These are phyloP conservation scores for Glycine tomentella DNA, from an alignment of 306 rosid species.

Conservation along the genomic window DNA sequence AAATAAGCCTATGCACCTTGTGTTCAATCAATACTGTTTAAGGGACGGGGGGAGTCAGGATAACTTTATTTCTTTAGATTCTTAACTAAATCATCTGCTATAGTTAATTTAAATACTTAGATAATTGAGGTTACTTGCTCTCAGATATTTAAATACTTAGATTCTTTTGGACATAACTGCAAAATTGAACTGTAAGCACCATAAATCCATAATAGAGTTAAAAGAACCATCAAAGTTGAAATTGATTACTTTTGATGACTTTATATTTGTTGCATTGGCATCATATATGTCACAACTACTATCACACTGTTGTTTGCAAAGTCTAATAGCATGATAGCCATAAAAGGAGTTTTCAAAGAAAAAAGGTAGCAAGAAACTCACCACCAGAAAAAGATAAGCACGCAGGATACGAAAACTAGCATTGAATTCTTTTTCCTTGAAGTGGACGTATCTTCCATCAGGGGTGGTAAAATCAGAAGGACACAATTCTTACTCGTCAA, in stretches of 20 bases:
- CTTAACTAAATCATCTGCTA: constrained; percentile 22
- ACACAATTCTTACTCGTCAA: constrained; percentile 95
- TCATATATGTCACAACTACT: constrained; percentile 12
- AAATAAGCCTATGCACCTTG: background rate
- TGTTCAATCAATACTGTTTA: constrained; percentile 22
- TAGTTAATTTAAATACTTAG: background rate
- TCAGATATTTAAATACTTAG: too few relatives aligned
- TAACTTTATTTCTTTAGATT: constrained; percentile 4
- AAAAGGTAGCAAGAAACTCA: constrained; percentile 54
- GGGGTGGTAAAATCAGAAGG: constrained; percentile 74
- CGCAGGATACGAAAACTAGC: constrained; percentile 68
- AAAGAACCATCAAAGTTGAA: constrained; percentile 15
- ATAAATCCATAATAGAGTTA: constrained; percentile 10
- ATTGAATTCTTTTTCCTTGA: constrained; percentile 73
- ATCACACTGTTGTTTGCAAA: constrained; percentile 8
- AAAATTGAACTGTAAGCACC: background rate
- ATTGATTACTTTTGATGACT: constrained; percentile 8
- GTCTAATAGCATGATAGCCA: constrained; percentile 33
- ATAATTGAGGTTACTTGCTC: too few relatives aligned
- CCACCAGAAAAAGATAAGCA: constrained; percentile 67
- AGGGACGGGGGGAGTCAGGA: background rate
- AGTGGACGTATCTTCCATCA: constrained; percentile 61
- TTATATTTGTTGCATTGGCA: constrained; percentile 12
- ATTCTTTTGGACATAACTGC: constrained; percentile 1
- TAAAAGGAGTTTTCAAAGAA: background rate